Evolutionary conservation across 768 basidiomycete genomes (phyloP).

Genomic region (Tephrocybe rancida): DNA sequence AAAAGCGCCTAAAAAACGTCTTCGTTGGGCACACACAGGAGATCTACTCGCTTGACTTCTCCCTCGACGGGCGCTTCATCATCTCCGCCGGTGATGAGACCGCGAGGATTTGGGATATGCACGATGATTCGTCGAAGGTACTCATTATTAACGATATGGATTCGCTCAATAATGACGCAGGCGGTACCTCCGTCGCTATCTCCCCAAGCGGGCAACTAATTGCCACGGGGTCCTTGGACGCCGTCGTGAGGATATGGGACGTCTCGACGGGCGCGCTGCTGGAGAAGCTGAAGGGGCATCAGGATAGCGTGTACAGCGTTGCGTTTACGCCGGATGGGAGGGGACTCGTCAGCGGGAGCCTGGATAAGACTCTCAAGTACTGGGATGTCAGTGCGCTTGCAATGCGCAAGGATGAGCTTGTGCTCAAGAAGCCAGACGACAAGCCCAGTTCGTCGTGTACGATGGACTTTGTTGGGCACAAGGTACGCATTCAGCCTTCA

Average conservation of each 20-base stretch:
- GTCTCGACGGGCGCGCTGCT: slow-evolving; percentile 63
- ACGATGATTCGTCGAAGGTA: slow-evolving; percentile 37
- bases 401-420: slow-evolving; percentile 39
- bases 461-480: slow-evolving; percentile 90
- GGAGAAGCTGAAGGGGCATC: slow-evolving; percentile 75
- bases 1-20: slow-evolving; percentile 73
- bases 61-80: slow-evolving; percentile 79
- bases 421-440: slow-evolving; percentile 50
- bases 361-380: slow-evolving; percentile 87
- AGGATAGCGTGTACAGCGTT: slow-evolving; percentile 84
- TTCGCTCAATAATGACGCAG: slow-evolving; percentile 46
- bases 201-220: slow-evolving; percentile 72
- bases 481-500: slow-evolving; percentile 60
- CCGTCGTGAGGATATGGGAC: slow-evolving; percentile 84
- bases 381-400: slow-evolving; percentile 80
- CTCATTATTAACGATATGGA: slow-evolving; percentile 57
- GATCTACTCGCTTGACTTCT: slow-evolving; percentile 93
- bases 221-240: slow-evolving; percentile 72
- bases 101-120: slow-evolving; percentile 49
- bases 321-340: slow-evolving; percentile 93
- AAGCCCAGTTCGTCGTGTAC: slow-evolving; percentile 49
- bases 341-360: slow-evolving; percentile 87
- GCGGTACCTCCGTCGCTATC: slow-evolving; percentile 81
- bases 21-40: slow-evolving; percentile 92
- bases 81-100: slow-evolving; percentile 81